Base-by-base conservation (phyloP, 805 yeast species). In the Saccharomyces jurei region DNA sequence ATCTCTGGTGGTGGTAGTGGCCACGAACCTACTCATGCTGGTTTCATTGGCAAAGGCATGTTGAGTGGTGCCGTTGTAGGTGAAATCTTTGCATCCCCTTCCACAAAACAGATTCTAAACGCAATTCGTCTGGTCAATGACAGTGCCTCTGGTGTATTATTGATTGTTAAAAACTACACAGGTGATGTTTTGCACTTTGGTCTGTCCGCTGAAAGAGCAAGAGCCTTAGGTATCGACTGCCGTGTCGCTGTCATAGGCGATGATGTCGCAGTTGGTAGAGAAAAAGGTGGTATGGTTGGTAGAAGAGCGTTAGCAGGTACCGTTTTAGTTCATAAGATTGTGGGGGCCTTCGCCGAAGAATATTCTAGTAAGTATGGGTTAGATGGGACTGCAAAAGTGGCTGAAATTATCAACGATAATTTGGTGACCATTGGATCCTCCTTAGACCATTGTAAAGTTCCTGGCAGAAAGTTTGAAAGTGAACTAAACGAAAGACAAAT, bases 1-100 rank as follows among this genome's bases (percentile, higher is more conserved):
- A 73, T 91, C 28, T 83, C 96, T 32, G 97, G 97, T 56, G 98
- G 98, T 54, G 97, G 97, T 28, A 83, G 91, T 13, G 98, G 98
- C 50, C 98, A 91, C 66, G 98, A 91, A 71, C 97, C 97, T 27
- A 77, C 90, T 3, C 97, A 92, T 65, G 91, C 88, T 8, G 97
- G 96, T 0, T 91, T 83, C 68, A 90, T 91, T 25, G 97, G 97
- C 11, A 77, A 81, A 13, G 95, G 95, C 50, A 73, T 86, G 61
- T 70, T 91, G 46, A 89, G 87, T 60, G 95, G 84, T 46, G 97
- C 96, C 0, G 96, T 91, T 4, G 82, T 90, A 52, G 98, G 98
- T 41, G 82, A 85, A 52, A 79, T 89, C n/a, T 91, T 91, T 74
- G 97, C 97, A 0, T 89, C 96, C 13, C 98, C 98, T 2, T 81